phyloP scores from a whole-genome alignment of 208 protist genomes.

The Naegleria fowleri region DNA sequence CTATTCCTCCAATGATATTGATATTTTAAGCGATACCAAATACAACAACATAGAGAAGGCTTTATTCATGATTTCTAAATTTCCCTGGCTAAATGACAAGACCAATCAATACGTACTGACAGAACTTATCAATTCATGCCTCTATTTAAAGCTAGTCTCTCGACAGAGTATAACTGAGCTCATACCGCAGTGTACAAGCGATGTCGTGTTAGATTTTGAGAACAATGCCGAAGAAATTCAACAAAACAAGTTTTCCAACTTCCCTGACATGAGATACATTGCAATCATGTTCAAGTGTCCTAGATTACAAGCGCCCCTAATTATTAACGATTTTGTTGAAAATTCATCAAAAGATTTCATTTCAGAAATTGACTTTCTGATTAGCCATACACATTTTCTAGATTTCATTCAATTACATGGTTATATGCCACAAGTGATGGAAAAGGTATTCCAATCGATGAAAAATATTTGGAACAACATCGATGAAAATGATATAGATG shows the following conservation, averaged over 20 bases:
- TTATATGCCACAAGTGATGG: neutral
- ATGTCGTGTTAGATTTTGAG: neutral
- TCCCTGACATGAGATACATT: neutral
- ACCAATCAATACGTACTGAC: neutral
- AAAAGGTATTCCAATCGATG: neutral
- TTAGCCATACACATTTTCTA: neutral
- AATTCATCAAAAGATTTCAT: neutral
- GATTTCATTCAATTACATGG: constrained; percentile 7
- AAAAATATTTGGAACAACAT: neutral
- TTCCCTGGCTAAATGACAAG: neutral
- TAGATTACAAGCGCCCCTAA: neutral
- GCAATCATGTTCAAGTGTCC: neutral
- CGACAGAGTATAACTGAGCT: neutral
- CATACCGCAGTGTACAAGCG: neutral
- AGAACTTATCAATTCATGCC: neutral
- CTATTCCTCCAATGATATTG: neutral
- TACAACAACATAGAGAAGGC: neutral
- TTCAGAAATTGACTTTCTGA: neutral
- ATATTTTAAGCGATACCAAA: neutral
- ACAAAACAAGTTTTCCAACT: neutral
- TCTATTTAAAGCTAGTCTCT: neutral
- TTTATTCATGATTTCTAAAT: neutral
- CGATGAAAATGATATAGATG: neutral
- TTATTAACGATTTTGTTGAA: neutral
- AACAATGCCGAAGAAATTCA: neutral